Conservation (phyloP, 805 yeast genomes). For the Wickerhamomyces bovis region DNA sequence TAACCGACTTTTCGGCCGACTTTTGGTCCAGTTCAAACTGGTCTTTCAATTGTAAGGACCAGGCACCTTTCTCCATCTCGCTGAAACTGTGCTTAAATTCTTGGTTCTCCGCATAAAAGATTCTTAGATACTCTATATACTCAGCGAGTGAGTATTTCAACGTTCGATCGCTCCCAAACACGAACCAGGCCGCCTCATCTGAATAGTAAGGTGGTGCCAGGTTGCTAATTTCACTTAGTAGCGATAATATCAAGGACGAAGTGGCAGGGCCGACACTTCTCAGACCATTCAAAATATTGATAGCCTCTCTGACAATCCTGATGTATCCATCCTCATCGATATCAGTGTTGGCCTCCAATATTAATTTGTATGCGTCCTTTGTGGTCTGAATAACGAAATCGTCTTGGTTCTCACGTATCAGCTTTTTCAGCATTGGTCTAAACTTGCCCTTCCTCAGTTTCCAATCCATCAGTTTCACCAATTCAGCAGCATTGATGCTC, state of each 20-base stretch:
- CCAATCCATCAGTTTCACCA: constrained; percentile 22
- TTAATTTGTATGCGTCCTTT: constrained; percentile 8
- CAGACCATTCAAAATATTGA: constrained; percentile 8
- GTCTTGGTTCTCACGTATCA: constrained; percentile 17
- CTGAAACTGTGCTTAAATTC: constrained; percentile 11
- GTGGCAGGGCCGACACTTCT: constrained; percentile 27
- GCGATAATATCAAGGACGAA: constrained; percentile 19
- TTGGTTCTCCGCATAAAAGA: constrained; percentile 11
- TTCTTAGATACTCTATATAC: constrained; percentile 11
- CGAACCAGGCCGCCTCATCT: constrained; percentile 20
- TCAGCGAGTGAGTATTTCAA: constrained; percentile 19
- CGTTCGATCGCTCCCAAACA: constrained; percentile 12
- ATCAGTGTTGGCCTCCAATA: constrained; percentile 1
- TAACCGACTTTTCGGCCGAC: background rate
- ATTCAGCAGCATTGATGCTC: constrained; percentile 13
- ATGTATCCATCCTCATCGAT: constrained; percentile 7
- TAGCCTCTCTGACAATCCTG: constrained; percentile 6
- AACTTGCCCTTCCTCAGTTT: constrained; percentile 24
- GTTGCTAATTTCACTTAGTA: constrained; percentile 8
- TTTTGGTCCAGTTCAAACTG: background rate
- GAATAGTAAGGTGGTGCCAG: constrained; percentile 24
- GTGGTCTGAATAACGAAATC: constrained; percentile 8
- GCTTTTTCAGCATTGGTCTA: constrained; percentile 19
- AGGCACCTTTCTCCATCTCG: constrained; percentile 18
- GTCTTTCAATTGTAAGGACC: constrained; percentile 14